phyloP scores from a whole-genome alignment of 2,329 filamentous ascomycete genomes.

The Cercospora citrullina region DNA sequence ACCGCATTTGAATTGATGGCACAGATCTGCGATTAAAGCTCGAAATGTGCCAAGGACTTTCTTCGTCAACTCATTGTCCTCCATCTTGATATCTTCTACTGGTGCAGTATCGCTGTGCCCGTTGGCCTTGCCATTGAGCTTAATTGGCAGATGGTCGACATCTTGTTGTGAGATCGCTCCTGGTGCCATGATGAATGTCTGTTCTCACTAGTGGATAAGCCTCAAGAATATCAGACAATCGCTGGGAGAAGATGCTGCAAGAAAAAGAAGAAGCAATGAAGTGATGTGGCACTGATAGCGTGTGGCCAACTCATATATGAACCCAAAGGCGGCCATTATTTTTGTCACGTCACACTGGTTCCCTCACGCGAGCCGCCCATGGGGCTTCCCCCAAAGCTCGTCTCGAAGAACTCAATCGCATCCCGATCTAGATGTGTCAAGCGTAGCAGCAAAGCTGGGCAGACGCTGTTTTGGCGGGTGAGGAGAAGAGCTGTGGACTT shows the following conservation, averaged over 20 bases:
- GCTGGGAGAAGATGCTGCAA: not conserved
- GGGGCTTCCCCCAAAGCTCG: slow-evolving; percentile 11
- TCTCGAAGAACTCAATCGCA: slow-evolving; percentile 22
- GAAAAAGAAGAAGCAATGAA: slow-evolving; percentile 12
- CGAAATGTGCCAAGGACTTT: slow-evolving; percentile 62
- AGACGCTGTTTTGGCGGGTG: slow-evolving; percentile 2
- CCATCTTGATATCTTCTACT: slow-evolving; percentile 32
- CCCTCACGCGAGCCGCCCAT: slow-evolving; percentile 12
- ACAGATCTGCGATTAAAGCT: slow-evolving; percentile 65
- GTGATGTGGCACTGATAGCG: not conserved
- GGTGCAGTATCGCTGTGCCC: slow-evolving; percentile 16
- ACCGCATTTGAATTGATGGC: slow-evolving; percentile 68
- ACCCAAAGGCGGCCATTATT: slow-evolving; percentile 14
- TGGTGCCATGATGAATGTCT: slow-evolving; percentile 30
- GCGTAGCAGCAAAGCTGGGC: slow-evolving; percentile 4
- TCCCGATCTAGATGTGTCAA: slow-evolving; percentile 15
- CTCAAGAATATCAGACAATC: not conserved
- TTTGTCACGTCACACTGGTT: slow-evolving; percentile 26
- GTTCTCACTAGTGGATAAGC: not conserved
- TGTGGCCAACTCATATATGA: not conserved
- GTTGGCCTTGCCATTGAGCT: slow-evolving; percentile 31
- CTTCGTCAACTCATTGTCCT: slow-evolving; percentile 40
- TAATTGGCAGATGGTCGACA: slow-evolving; percentile 32
- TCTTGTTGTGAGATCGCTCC: slow-evolving; percentile 30
- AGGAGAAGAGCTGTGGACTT: slow-evolving; percentile 6